These are phyloP conservation scores for Fusarium nygamai DNA, from an alignment of 2,329 filamentous ascomycete species.

Conservation along the genomic window DNA sequence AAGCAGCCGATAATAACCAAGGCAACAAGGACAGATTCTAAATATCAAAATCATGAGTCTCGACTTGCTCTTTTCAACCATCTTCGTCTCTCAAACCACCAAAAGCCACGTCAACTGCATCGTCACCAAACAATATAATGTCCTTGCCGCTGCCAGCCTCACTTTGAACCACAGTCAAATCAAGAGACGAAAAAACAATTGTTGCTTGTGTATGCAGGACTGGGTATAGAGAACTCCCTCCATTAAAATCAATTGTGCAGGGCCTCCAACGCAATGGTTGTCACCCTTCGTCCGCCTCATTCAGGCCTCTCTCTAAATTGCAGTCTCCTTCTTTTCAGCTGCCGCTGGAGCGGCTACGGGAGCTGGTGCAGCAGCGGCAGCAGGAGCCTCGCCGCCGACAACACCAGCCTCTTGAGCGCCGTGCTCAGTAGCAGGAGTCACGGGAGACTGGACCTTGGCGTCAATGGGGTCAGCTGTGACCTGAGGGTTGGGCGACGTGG, in stretches of 20 bases:
- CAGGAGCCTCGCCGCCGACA: conserved; percentile 44
- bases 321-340: conserved; percentile 37
- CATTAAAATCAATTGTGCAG: background rate
- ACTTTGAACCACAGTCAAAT: conserved; percentile 14
- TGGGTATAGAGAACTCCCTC: conserved; percentile 25
- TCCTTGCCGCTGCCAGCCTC: conserved; percentile 26
- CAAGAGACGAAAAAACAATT: background rate
- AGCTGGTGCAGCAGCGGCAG: conserved; percentile 6
- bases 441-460: conserved; percentile 29
- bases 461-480: conserved; percentile 27
- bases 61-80: conserved; percentile 17
- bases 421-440: conserved; percentile 41
- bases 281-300: conserved; percentile 32
- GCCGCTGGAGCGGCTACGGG: conserved; percentile 5
- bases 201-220: conserved; percentile 16
- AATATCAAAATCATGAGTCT: background rate
- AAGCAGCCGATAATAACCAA: background rate
- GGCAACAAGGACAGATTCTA: background rate
- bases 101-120: conserved; percentile 16
- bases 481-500: conserved; percentile 43
- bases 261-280: conserved; percentile 5
- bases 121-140: background rate
- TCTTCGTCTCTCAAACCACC: conserved; percentile 13
- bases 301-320: conserved; percentile 17
- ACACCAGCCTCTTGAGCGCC: conserved; percentile 61